These are phyloP conservation scores for Serendipita vermifera DNA, from an alignment of 768 basidiomycete genomes.

Conservation along the genomic window DNA sequence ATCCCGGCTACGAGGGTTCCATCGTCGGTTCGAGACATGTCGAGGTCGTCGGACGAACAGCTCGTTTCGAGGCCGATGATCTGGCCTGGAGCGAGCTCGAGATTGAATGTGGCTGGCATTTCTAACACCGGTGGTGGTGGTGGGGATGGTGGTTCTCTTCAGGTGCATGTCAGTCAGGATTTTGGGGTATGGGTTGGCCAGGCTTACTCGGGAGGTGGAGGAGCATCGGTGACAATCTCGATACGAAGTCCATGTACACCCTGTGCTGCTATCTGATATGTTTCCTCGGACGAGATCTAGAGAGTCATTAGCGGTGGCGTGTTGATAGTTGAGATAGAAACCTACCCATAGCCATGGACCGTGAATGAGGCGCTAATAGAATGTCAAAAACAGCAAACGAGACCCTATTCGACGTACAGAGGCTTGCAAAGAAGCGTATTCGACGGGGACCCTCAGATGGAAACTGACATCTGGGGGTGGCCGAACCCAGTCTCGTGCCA, in stretches of 20 bases:
- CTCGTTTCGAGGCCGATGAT: constrained; percentile 68
- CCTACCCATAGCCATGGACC: constrained; percentile 75
- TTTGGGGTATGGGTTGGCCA: neutral
- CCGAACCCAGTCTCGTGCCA: constrained; percentile 76
- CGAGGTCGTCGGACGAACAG: constrained; percentile 67
- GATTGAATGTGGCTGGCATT: constrained; percentile 75
- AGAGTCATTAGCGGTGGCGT: constrained; percentile 12
- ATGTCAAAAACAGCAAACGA: constrained; percentile 13
- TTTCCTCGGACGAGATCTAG: constrained; percentile 72
- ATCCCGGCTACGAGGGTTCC: constrained; percentile 72
- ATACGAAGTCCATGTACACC: constrained; percentile 71
- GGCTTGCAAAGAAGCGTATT: constrained; percentile 73
- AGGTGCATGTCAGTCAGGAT: neutral
- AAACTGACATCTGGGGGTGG: constrained; percentile 70
- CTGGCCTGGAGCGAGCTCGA: constrained; percentile 70
- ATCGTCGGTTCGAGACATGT: constrained; percentile 87
- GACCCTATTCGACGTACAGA: constrained; percentile 38
- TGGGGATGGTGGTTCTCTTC: constrained; percentile 19
- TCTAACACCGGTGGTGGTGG: constrained; percentile 59
- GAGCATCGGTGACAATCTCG: constrained; percentile 74
- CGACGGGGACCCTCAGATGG: constrained; percentile 69
- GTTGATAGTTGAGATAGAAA: constrained; percentile 14
- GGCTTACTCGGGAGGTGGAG: constrained; percentile 53
- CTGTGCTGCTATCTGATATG: constrained; percentile 78
- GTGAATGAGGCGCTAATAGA: constrained; percentile 53